phyloP scores from a whole-genome alignment of 768 basidiomycete genomes.

The Serendipita sp. region DNA sequence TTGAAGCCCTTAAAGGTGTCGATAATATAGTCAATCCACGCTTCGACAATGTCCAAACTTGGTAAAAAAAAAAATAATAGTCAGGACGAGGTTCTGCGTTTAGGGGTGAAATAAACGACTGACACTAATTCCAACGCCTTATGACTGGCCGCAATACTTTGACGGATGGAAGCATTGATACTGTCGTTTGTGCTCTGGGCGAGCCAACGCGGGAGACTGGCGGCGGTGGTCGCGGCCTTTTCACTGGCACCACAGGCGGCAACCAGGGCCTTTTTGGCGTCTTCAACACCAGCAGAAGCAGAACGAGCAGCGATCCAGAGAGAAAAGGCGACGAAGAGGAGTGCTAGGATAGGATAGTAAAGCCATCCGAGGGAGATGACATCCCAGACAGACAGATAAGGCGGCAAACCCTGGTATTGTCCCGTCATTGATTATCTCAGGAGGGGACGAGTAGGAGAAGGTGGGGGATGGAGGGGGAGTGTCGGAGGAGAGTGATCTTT shows the following conservation, averaged over 20 bases:
- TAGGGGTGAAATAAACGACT: neutral
- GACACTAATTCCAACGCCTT: neutral
- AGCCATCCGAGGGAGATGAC: conserved; percentile 80
- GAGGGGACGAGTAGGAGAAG: neutral
- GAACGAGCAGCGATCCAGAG: conserved; percentile 57
- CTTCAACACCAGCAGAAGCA: conserved; percentile 48
- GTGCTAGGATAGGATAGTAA: conserved; percentile 76
- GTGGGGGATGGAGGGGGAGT: neutral
- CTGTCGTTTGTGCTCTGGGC: conserved; percentile 71
- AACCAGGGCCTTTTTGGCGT: conserved; percentile 57
- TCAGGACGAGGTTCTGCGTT: too few relatives aligned
- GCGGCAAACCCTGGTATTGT: conserved; percentile 30
- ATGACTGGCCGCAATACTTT: conserved; percentile 58
- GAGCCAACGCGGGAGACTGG: conserved; percentile 78
- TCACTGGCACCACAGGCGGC: conserved; percentile 77
- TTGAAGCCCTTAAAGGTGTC: too few relatives aligned
- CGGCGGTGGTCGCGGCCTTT: conserved; percentile 60
- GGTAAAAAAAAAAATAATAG: too few relatives aligned
- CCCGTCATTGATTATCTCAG: neutral
- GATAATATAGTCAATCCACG: too few relatives aligned
- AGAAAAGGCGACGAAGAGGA: conserved; percentile 75
- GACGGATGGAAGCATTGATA: conserved; percentile 64
- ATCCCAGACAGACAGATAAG: conserved; percentile 71
- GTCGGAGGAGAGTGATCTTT: too few relatives aligned
- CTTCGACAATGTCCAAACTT: too few relatives aligned